These are phyloP conservation scores for Lophiostoma macrostomum DNA, from an alignment of 495 filamentous ascomycete species.

Conservation along the genomic window DNA sequence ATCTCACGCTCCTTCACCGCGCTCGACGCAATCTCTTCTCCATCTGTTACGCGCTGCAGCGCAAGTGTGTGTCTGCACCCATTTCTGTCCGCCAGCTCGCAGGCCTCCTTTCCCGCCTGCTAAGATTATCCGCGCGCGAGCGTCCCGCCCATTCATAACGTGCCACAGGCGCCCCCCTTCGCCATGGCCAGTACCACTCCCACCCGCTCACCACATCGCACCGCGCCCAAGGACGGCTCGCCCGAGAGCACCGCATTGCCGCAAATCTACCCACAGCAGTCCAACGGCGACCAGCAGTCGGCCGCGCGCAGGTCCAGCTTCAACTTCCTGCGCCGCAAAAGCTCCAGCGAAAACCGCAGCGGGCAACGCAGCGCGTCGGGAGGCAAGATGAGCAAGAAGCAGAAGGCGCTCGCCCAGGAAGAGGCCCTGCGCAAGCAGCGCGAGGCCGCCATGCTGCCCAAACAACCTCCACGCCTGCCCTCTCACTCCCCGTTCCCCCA, in stretches of 20 bases:
- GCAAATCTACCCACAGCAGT: constrained; percentile 7
- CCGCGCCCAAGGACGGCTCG: constrained; percentile 18
- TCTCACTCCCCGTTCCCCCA: constrained; percentile 64
- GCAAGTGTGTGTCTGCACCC: too few species aligned
- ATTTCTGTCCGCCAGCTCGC: not conserved
- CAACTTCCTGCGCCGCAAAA: constrained; percentile 37
- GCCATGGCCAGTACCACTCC: constrained; percentile 24
- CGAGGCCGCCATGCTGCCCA: constrained; percentile 58
- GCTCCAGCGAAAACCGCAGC: constrained; percentile 28
- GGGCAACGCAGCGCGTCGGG: constrained; percentile 47
- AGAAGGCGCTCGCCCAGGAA: constrained; percentile 57
- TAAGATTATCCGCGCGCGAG: constrained; percentile 27
- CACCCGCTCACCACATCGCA: constrained; percentile 11
- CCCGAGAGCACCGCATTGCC: constrained; percentile 30
- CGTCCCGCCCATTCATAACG: constrained; percentile 17
- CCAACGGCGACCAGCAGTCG: constrained; percentile 22
- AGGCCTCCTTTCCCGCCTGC: constrained; percentile 10
- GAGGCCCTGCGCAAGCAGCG: constrained; percentile 65
- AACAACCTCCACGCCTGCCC: constrained; percentile 75
- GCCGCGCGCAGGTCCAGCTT: constrained; percentile 33
- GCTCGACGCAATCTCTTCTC: not conserved
- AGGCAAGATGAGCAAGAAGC: constrained; percentile 65
- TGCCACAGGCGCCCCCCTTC: constrained; percentile 14
- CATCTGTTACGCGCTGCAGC: too few species aligned
- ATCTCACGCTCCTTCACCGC: constrained; percentile 12